These are phyloP conservation scores for Oenanthe sinensis DNA, from an alignment of 129 eudicot genomes.

Conservation along the genomic window DNA sequence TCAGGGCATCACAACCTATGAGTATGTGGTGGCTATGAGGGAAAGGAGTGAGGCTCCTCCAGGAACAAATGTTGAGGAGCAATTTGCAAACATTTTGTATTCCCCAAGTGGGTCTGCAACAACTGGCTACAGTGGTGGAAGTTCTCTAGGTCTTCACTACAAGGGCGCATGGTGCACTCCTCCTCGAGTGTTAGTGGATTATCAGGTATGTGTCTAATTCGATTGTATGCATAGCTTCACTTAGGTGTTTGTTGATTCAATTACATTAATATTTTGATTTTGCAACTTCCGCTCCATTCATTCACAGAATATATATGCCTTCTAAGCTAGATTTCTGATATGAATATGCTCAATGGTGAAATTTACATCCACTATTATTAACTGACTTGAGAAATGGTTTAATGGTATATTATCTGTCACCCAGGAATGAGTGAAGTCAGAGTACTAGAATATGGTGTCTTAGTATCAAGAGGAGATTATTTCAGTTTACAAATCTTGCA, in stretches of 20 bases:
- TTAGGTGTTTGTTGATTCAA: neutral
- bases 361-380: neutral
- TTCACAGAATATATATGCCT: neutral
- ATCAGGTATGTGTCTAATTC: slow-evolving; percentile 51
- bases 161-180: slow-evolving; percentile 98
- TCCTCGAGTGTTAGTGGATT: slow-evolving; percentile 88
- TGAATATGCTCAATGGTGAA: neutral
- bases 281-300: neutral
- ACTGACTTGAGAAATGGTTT: neutral
- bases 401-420: neutral
- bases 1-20: slow-evolving; percentile 96
- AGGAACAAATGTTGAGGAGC: slow-evolving; percentile 59
- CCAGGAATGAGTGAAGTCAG: neutral
- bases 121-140: slow-evolving; percentile 82
- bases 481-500: neutral
- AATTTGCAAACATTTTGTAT: slow-evolving; percentile 47
- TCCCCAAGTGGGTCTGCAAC: slow-evolving; percentile 85
- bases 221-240: neutral
- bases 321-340: neutral
- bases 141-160: slow-evolving; percentile 84
- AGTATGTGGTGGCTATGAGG: slow-evolving; percentile 95
- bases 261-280: neutral
- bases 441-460: neutral
- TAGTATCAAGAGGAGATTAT: neutral
- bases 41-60: slow-evolving; percentile 64